Evolutionary conservation across 768 basidiomycete species (phyloP).

Genomic region (Phaeotremella skinneri): DNA sequence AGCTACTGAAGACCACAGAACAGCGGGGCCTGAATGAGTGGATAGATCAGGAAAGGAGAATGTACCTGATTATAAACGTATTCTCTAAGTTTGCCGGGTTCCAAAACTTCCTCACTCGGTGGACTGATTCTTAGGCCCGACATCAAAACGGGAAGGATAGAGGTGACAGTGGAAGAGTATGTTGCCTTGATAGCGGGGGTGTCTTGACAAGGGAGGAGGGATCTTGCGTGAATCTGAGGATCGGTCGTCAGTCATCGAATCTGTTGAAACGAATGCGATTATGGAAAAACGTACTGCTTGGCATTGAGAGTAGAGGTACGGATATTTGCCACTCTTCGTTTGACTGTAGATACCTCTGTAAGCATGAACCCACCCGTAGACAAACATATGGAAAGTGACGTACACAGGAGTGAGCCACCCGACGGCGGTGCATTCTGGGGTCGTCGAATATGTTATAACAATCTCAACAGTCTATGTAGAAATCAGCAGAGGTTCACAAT

Average conservation of each 20-base stretch:
- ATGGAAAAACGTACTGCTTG: slow-evolving; percentile 59
- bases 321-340: slow-evolving; percentile 79
- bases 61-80: slow-evolving; percentile 77
- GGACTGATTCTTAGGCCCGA: slow-evolving; percentile 80
- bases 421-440: slow-evolving; percentile 68
- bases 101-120: slow-evolving; percentile 67
- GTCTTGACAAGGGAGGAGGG: slow-evolving; percentile 79
- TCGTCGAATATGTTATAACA: slow-evolving; percentile 68
- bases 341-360: slow-evolving; percentile 56
- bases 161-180: slow-evolving; percentile 75
- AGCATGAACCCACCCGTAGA: background rate
- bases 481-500: background rate
- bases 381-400: background rate
- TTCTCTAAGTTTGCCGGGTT: slow-evolving; percentile 71
- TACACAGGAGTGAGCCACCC: slow-evolving; percentile 85
- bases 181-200: slow-evolving; percentile 86
- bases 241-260: background rate
- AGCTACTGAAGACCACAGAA: too few relatives aligned
- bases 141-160: slow-evolving; percentile 79
- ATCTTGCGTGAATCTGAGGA: slow-evolving; percentile 73
- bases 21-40: background rate
- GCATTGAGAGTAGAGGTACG: slow-evolving; percentile 88
- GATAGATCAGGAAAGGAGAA: background rate
- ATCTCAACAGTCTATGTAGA: slow-evolving; percentile 56
- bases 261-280: background rate